Evolutionary conservation across 192 early-diverging fungal species (phyloP).

Genomic region (Paraglomus occultum): DNA sequence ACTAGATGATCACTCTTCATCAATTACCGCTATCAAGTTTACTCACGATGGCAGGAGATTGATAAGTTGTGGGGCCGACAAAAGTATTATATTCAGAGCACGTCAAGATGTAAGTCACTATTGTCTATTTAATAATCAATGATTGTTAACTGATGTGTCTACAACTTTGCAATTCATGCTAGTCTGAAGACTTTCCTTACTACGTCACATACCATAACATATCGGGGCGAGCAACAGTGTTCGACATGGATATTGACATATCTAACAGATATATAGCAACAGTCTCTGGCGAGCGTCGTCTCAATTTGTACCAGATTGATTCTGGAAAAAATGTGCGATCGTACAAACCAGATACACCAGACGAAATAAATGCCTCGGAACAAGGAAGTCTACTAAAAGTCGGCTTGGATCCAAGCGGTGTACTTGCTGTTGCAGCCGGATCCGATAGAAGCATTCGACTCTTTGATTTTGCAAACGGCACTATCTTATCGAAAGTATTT

Average conservation of each 20-base stretch:
- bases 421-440: slow-evolving; percentile 60
- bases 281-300: slow-evolving; percentile 67
- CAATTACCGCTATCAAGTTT: slow-evolving; percentile 74
- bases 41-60: slow-evolving; percentile 59
- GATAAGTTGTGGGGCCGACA: slow-evolving; percentile 80
- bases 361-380: slow-evolving; percentile 41
- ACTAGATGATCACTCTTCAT: slow-evolving; percentile 82
- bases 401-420: slow-evolving; percentile 66
- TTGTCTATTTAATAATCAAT: not conserved
- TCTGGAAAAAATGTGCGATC: slow-evolving; percentile 65
- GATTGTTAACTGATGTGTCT: not conserved
- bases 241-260: slow-evolving; percentile 67
- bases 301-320: slow-evolving; percentile 58
- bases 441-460: slow-evolving; percentile 70
- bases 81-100: slow-evolving; percentile 73
- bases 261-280: slow-evolving; percentile 54
- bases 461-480: slow-evolving; percentile 64
- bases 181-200: slow-evolving; percentile 31
- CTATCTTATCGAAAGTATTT: slow-evolving; percentile 54
- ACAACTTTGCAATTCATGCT: not conserved
- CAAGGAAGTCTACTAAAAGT: slow-evolving; percentile 63
- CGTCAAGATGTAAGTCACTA: slow-evolving; percentile 27
- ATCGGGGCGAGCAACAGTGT: slow-evolving; percentile 66
- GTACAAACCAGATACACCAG: slow-evolving; percentile 55
- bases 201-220: slow-evolving; percentile 66